These are phyloP conservation scores for Lentinula sp. DNA, from an alignment of 768 basidiomycete species.

Conservation along the genomic window DNA sequence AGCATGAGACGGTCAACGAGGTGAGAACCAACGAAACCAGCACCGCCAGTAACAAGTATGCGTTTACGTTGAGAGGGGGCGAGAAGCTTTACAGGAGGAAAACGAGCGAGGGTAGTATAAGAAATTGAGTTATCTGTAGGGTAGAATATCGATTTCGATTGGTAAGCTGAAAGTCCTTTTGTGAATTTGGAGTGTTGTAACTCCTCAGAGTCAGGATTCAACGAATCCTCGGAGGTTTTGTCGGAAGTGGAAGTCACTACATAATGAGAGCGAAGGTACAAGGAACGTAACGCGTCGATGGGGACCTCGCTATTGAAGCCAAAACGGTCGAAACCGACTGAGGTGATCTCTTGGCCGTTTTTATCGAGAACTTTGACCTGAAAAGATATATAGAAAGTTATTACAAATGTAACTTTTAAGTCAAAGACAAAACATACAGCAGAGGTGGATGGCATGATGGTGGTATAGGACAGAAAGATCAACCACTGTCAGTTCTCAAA, in stretches of 20 bases:
- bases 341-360: conserved; percentile 65
- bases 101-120: conserved; percentile 87
- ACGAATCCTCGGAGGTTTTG: conserved; percentile 21
- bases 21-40: conserved; percentile 99
- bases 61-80: conserved; percentile 76
- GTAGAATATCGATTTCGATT: conserved; percentile 84
- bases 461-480: conserved; percentile 8
- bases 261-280: conserved; percentile 84
- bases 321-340: conserved; percentile 81
- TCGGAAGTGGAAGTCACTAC: conserved; percentile 36
- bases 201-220: conserved; percentile 33
- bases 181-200: conserved; percentile 49
- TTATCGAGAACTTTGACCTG: conserved; percentile 68
- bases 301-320: conserved; percentile 86
- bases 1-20: conserved; percentile 97
- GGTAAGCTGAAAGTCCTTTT: conserved; percentile 45
- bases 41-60: conserved; percentile 92
- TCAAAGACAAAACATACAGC: conserved; percentile 9
- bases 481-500: too few species aligned
- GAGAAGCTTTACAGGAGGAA: conserved; percentile 88
- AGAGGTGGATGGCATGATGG: conserved; percentile 13
- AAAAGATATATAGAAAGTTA: conserved; percentile 1
- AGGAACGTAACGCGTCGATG: conserved; percentile 74
- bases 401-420: conserved; percentile 9
- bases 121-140: conserved; percentile 78